Percentiles rank a stretch among this genome's conserved stretches.
phyloP scores from a whole-genome alignment of 2,329 filamentous ascomycete genomes.

The Coleophoma cylindrospora region DNA sequence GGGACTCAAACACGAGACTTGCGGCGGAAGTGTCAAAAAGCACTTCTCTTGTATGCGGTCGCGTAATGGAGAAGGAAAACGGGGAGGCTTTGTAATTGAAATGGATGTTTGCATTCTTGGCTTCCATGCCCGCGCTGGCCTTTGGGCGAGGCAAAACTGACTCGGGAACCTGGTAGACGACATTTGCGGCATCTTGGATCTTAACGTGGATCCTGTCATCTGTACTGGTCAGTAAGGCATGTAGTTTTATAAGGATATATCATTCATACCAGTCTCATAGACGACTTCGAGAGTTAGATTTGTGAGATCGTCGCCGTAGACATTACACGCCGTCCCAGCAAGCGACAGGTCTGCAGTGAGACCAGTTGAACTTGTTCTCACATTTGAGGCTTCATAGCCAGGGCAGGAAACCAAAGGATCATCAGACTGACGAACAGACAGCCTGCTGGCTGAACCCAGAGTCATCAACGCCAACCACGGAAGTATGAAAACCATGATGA shows the following conservation, averaged over 20 bases:
- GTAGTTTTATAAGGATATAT: not conserved
- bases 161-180: conserved; percentile 59
- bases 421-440: too few species aligned
- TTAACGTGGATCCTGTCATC: conserved; percentile 58
- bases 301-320: conserved; percentile 51
- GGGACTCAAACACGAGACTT: conserved; percentile 55
- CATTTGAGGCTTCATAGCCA: conserved; percentile 47
- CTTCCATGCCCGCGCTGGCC: conserved; percentile 22
- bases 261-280: conserved; percentile 49
- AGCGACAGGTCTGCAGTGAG: conserved; percentile 54
- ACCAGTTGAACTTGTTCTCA: conserved; percentile 34
- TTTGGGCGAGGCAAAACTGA: conserved; percentile 49
- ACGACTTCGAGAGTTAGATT: conserved; percentile 53
- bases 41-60: conserved; percentile 41
- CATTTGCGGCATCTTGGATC: conserved; percentile 52
- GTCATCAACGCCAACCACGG: too few species aligned
- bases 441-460: too few species aligned
- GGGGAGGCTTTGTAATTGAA: conserved; percentile 50
- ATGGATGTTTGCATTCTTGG: conserved; percentile 34
- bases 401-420: conserved; percentile 33
- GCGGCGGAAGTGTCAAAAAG: conserved; percentile 57
- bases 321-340: conserved; percentile 54
- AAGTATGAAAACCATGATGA: too few species aligned
- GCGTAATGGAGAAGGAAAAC: conserved; percentile 55
- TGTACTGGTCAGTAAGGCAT: conserved; percentile 17